Evolutionary conservation across 1,139 yeast genomes (phyloP).

Genomic region (Komagataea norvegica): DNA sequence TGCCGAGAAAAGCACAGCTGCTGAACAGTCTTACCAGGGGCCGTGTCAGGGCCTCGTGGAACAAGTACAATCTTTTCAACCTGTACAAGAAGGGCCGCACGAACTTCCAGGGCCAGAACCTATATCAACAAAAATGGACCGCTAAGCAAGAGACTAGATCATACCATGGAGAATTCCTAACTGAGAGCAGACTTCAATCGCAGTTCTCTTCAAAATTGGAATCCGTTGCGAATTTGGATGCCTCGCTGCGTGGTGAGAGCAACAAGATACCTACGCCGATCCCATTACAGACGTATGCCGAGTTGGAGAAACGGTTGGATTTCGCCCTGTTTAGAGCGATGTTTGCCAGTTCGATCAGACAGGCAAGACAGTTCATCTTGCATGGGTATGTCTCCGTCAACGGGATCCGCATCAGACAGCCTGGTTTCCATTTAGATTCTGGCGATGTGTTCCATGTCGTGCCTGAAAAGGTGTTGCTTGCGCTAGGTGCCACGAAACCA

Average conservation of each 20-base stretch:
- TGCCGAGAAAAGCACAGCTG: conserved; percentile 62
- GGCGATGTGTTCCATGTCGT: conserved; percentile 86
- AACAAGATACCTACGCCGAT: conserved; percentile 66
- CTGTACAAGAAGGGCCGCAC: conserved; percentile 62
- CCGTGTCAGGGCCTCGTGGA: conserved; percentile 85
- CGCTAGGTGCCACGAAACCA: conserved; percentile 83
- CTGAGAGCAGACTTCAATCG: conserved; percentile 77
- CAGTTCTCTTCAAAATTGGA: conserved; percentile 69
- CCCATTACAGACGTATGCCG: conserved; percentile 83
- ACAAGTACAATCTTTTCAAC: conserved; percentile 87
- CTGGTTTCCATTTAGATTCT: conserved; percentile 69
- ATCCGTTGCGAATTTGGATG: conserved; percentile 82
- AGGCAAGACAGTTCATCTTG: conserved; percentile 83
- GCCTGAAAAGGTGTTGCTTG: conserved; percentile 81
- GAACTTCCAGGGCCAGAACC: conserved; percentile 50
- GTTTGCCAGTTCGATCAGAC: conserved; percentile 92
- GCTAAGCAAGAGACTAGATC: conserved; percentile 91
- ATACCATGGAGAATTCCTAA: conserved; percentile 91
- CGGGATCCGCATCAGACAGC: conserved; percentile 72
- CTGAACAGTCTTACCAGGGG: conserved; percentile 62
- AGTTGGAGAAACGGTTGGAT: conserved; percentile 83
- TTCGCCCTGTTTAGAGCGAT: conserved; percentile 84
- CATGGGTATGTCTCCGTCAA: conserved; percentile 84
- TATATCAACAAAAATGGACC: conserved; percentile 88
- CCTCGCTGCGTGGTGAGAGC: conserved; percentile 59